These are phyloP conservation scores for Acmispon strigosus DNA, from an alignment of 306 rosid genomes.

Conservation along the genomic window DNA sequence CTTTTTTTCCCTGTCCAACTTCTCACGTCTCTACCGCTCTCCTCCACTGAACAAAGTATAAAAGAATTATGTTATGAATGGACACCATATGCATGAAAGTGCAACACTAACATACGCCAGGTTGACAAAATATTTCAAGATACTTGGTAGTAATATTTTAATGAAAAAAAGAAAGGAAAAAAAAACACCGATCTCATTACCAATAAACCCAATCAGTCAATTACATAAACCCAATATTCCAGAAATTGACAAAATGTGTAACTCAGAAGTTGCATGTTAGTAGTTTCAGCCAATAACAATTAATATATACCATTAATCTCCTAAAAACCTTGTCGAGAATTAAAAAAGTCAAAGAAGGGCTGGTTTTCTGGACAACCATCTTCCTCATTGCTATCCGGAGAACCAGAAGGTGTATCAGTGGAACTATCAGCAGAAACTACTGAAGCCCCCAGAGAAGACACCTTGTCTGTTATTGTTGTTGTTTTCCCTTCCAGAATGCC, in stretches of 20 bases:
- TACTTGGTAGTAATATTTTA: no score
- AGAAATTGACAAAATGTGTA: conserved; percentile 10
- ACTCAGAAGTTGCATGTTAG: conserved; percentile 9
- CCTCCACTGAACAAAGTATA: no score
- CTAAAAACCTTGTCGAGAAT: conserved; percentile 24
- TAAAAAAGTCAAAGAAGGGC: conserved; percentile 37
- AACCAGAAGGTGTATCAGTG: conserved; percentile 14
- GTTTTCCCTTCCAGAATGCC: conserved; percentile 43
- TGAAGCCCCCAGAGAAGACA: conserved; percentile 18
- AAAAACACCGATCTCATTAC: not conserved
- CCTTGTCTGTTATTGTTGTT: not conserved
- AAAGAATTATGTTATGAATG: no score
- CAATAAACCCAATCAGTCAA: not conserved
- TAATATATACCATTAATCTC: not conserved
- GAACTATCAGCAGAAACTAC: conserved; percentile 22
- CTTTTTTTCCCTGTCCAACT: no score
- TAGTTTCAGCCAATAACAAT: not conserved
- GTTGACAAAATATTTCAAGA: no score
- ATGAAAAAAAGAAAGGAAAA: no score
- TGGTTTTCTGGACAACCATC: not conserved
- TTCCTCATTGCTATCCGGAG: not conserved
- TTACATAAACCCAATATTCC: not conserved
- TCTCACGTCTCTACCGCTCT: no score
- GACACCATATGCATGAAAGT: no score
- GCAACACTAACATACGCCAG: no score